Conservation (phyloP, 164 flowering plant genomes). For the Tetrastigma voinierianum region DNA sequence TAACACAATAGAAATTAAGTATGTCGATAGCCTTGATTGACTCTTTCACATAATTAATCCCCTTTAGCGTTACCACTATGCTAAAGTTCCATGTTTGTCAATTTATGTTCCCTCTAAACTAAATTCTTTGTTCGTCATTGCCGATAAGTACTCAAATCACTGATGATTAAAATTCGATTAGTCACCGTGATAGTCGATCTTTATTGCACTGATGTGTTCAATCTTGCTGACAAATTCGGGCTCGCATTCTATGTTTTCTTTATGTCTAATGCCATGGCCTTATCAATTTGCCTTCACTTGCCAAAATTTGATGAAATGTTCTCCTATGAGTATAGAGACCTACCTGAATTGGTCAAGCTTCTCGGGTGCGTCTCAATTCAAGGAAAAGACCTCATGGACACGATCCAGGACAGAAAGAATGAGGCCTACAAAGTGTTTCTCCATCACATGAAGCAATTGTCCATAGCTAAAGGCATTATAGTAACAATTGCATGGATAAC, state of each 20-base stretch:
- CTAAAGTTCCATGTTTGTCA: too few relatives aligned
- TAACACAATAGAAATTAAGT: too few relatives aligned
- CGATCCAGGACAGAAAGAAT: conserved; percentile 23
- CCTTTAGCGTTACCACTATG: too few relatives aligned
- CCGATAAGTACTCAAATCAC: conserved; percentile 12
- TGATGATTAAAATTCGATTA: background rate
- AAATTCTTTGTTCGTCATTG: too few relatives aligned
- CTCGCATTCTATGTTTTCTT: conserved; percentile 37
- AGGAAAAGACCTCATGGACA: conserved; percentile 28
- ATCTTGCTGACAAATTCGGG: conserved; percentile 29
- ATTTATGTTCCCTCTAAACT: too few relatives aligned
- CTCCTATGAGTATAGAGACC: conserved; percentile 26
- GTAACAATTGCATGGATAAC: conserved; percentile 30
- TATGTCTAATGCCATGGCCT: conserved; percentile 28
- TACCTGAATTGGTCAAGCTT: conserved; percentile 22
- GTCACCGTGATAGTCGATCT: conserved; percentile 38
- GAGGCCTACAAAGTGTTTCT: conserved; percentile 27
- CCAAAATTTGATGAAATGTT: conserved; percentile 27
- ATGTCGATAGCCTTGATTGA: too few relatives aligned
- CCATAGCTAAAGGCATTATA: conserved; percentile 24
- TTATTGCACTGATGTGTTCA: conserved; percentile 38
- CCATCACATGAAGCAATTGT: conserved; percentile 6
- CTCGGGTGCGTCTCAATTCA: conserved; percentile 36
- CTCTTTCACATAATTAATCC: too few relatives aligned
- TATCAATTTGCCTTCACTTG: conserved; percentile 27